Conservation (phyloP, 148 eudicot genomes). For the Rhododendron kiyosumense region DNA sequence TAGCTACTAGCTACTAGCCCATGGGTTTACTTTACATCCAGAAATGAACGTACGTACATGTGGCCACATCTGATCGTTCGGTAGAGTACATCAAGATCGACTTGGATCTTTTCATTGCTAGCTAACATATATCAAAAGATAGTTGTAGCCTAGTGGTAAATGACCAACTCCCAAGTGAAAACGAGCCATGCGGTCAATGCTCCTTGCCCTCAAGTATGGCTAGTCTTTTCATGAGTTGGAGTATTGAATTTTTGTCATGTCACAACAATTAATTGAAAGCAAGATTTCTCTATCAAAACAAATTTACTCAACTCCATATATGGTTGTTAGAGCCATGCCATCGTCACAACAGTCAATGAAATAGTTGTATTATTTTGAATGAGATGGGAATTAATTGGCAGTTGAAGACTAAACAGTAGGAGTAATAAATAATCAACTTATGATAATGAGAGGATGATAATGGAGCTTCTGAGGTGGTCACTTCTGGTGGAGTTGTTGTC, state of each 20-base stretch:
- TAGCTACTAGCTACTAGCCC: too few species aligned
- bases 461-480: neutral
- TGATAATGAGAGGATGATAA: neutral
- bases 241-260: neutral
- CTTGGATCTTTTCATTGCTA: too few species aligned
- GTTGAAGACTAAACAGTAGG: neutral
- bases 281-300: neutral
- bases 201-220: neutral
- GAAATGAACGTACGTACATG: too few species aligned
- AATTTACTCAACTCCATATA: neutral
- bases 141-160: neutral
- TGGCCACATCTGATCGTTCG: too few species aligned
- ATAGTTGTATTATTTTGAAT: neutral
- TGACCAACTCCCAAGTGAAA: neutral
- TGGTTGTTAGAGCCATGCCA: neutral
- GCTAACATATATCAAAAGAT: too few species aligned
- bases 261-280: neutral
- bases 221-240: neutral
- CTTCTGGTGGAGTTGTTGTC: slow-evolving; percentile 23
- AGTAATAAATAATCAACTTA: neutral
- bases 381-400: neutral
- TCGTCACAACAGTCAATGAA: neutral
- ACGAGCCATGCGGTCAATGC: neutral
- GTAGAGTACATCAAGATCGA: neutral
- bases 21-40: too few species aligned